phyloP scores from a whole-genome alignment of 139 green algal species.

The Eudorina sp. region DNA sequence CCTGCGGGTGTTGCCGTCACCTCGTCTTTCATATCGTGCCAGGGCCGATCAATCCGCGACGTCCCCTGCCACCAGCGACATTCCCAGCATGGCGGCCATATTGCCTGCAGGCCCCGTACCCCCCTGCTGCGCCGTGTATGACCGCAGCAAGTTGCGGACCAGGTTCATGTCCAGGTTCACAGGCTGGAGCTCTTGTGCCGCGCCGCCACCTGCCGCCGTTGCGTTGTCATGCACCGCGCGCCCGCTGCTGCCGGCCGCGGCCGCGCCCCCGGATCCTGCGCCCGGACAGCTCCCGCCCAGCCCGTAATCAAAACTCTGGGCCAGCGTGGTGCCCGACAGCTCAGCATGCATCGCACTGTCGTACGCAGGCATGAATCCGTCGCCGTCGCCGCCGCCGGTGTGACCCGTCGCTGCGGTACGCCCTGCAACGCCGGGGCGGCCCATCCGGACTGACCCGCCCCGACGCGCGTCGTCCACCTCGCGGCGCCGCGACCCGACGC shows the following conservation, averaged over 20 bases:
- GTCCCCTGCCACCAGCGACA: slow-evolving; percentile 37
- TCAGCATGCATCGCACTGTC: slow-evolving; percentile 18
- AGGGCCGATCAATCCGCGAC: neutral
- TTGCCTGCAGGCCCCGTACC: slow-evolving; percentile 54
- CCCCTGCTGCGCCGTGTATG: slow-evolving; percentile 50
- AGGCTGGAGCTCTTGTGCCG: neutral
- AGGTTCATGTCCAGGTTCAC: slow-evolving; percentile 67
- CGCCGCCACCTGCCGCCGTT: no score
- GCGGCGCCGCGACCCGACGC: no score
- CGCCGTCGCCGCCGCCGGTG: neutral
- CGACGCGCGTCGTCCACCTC: no score
- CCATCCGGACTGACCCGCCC: no score
- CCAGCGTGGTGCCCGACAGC: slow-evolving; percentile 41
- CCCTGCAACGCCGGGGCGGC: no score
- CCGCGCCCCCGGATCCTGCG: neutral
- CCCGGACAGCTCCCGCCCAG: neutral
- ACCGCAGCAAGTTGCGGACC: slow-evolving; percentile 52
- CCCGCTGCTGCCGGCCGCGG: no score
- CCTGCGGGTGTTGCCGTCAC: neutral
- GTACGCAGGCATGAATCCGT: slow-evolving; percentile 32
- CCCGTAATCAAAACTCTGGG: slow-evolving; percentile 10
- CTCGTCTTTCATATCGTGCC: neutral
- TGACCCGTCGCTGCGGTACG: no score
- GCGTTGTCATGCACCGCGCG: no score
- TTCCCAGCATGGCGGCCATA: slow-evolving; percentile 57